Conservation (phyloP, 345 rosid genomes). For the Syzygium oleosum region DNA sequence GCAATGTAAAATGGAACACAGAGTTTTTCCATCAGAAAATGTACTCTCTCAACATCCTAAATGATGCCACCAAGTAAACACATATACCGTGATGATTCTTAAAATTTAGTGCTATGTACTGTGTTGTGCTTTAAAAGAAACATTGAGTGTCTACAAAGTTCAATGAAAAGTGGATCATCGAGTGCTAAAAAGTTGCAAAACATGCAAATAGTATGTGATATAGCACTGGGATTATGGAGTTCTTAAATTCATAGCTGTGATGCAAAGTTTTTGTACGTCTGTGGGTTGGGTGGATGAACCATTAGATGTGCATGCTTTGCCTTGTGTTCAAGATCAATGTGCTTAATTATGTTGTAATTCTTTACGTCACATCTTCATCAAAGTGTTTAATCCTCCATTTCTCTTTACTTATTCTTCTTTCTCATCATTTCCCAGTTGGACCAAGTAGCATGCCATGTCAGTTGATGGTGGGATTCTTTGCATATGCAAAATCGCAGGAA, state of each 20-base stretch:
- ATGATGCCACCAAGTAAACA: not conserved
- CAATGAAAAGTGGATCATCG: not conserved
- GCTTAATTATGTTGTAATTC: not conserved
- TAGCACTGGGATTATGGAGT: not conserved
- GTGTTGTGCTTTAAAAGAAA: not conserved
- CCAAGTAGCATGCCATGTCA: constrained; percentile 87
- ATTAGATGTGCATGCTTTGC: not conserved
- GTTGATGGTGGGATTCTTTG: constrained; percentile 89
- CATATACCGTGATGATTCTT: not conserved
- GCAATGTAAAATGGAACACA: not conserved
- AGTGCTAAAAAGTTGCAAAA: not conserved
- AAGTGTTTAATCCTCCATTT: not conserved
- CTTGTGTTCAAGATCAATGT: not conserved
- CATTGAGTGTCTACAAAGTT: not conserved
- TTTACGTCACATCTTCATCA: not conserved
- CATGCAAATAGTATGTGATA: not conserved
- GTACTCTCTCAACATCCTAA: not conserved
- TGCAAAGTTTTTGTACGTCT: not conserved
- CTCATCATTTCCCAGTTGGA: constrained; percentile 43
- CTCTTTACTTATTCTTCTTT: not conserved
- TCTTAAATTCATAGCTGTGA: not conserved
- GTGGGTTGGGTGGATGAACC: not conserved
- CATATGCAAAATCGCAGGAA: constrained; percentile 72
- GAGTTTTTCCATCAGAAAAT: not conserved
- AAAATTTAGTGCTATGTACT: not conserved